Conservation (phyloP, 768 basidiomycete species). For the Boletus eberwhitei region DNA sequence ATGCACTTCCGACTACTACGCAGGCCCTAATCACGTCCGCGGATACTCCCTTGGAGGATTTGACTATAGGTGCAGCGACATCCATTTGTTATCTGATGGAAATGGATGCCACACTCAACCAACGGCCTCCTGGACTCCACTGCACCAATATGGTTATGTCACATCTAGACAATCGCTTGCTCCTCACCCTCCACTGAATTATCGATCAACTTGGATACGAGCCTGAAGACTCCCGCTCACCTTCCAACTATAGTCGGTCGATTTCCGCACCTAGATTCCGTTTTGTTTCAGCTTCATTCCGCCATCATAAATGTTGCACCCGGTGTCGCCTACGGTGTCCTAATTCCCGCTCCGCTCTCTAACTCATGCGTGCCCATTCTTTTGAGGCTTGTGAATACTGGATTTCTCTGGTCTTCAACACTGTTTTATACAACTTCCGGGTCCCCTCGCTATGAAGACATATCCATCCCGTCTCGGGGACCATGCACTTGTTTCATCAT, state of each 20-base stretch:
- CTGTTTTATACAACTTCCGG: constrained; percentile 24
- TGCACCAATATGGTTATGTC: constrained; percentile 40
- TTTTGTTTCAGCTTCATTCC: constrained; percentile 18
- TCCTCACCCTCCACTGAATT: constrained; percentile 40
- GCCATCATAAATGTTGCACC: constrained; percentile 31
- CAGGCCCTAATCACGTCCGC: constrained; percentile 48
- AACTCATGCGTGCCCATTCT: constrained; percentile 32
- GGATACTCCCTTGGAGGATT: constrained; percentile 60
- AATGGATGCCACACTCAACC: constrained; percentile 35
- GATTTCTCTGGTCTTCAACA: constrained; percentile 25
- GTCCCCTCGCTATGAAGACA: constrained; percentile 44
- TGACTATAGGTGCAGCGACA: constrained; percentile 49
- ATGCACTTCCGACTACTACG: constrained; percentile 48
- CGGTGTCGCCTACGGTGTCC: constrained; percentile 32
- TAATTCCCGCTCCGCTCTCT: constrained; percentile 42
- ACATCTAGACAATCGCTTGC: constrained; percentile 42
- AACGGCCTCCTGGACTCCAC: constrained; percentile 43
- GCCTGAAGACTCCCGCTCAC: constrained; percentile 32
- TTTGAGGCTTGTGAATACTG: constrained; percentile 37
- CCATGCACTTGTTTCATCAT: constrained; percentile 31
- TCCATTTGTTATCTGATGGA: constrained; percentile 43
- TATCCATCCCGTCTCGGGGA: constrained; percentile 64
- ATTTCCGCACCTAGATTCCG: constrained; percentile 27
- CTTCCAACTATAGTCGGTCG: constrained; percentile 6
- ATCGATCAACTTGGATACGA: constrained; percentile 50